Base-by-base conservation (phyloP, 2,329 filamentous ascomycete species). In the Shiraia bambusicola region DNA sequence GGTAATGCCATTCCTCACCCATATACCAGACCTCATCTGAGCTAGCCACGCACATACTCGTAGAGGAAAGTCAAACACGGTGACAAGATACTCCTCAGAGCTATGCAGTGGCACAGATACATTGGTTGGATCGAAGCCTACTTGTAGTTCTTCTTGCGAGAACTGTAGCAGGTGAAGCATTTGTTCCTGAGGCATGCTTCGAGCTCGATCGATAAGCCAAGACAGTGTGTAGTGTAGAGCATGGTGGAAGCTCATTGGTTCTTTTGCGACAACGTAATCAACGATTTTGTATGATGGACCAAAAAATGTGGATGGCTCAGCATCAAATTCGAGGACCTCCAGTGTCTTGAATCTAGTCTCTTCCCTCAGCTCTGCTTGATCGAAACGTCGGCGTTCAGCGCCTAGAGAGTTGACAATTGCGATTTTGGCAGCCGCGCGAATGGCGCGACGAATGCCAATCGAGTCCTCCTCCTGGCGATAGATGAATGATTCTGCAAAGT, bases 11-110 rank as follows among this genome's bases (percentile, higher is more conserved):
- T 98, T 98, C 41, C 93, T 84, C 50, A 98, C 92, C 93, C 94
- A 98, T 84, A 97, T 95, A 37, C 90, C 88, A 13, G 92, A 90
- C 67, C 95, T 95, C 83, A 98, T 97, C 72, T 98, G 94, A 5
- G 93, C 88, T 24, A 98, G 76, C 93, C 93, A 98, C 14, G 89
- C 90, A 65, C 90, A 96, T 1, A 97, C 91, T 37, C 94, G 81
- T 3, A 98, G 76, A 1, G 94, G 92, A 58, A 88, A 95, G 66
- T 98, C 93, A 59, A 98, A 95, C 37, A 90, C 82, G 2, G 87
- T 85, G 66, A 95, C 83, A 15, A 95, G 75, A 59, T 91, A 84
- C 63, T 95, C 89, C 57, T 95, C 87, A 0, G 85, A 72, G 0
- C 73, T 74, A 49, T 80, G 78, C 12, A 81, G 76, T 15, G 78